A percentile compares a stretch with the other conserved stretches of the same genome.
These are phyloP conservation scores for Cyclotella atomus DNA, from an alignment of 108 stramenopile genomes.

Conservation along the genomic window DNA sequence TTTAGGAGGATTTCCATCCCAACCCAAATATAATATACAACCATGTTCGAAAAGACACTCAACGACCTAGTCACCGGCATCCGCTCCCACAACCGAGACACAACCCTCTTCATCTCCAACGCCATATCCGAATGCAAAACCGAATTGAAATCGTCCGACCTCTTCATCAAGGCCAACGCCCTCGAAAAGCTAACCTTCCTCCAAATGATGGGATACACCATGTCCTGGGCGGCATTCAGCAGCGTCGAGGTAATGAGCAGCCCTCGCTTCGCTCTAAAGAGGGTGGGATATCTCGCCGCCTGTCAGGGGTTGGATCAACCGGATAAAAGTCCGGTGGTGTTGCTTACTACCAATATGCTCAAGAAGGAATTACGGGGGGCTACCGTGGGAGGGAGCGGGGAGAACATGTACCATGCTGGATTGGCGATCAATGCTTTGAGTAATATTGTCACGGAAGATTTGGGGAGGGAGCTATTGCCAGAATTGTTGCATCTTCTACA, in stretches of 20 bases:
- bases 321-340: constrained; percentile 90
- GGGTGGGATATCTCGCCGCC: constrained; percentile 95
- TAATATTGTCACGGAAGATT: constrained; percentile 96
- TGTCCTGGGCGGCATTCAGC: constrained; percentile 96
- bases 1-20: too few relatives aligned
- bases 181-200: constrained; percentile 97
- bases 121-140: constrained; percentile 96
- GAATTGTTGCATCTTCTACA: constrained; percentile 86
- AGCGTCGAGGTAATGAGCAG: constrained; percentile 95
- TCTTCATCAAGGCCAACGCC: constrained; percentile 93
- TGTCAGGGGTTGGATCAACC: constrained; percentile 93
- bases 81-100: constrained; percentile 94
- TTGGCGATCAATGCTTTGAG: constrained; percentile 96
- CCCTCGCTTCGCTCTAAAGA: constrained; percentile 95
- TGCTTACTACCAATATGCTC: constrained; percentile 96
- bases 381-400: constrained; percentile 47
- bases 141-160: constrained; percentile 92
- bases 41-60: constrained; percentile 94
- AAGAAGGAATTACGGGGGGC: constrained; percentile 95
- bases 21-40: too few relatives aligned
- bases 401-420: constrained; percentile 93
- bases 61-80: constrained; percentile 98
- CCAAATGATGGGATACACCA: constrained; percentile 98
- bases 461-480: constrained; percentile 91
- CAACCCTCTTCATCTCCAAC: constrained; percentile 91